Percentiles rank a stretch among this genome's conserved stretches.
Conservation (phyloP, 1,139 yeast species). For the Diutina pseudorugosa region DNA sequence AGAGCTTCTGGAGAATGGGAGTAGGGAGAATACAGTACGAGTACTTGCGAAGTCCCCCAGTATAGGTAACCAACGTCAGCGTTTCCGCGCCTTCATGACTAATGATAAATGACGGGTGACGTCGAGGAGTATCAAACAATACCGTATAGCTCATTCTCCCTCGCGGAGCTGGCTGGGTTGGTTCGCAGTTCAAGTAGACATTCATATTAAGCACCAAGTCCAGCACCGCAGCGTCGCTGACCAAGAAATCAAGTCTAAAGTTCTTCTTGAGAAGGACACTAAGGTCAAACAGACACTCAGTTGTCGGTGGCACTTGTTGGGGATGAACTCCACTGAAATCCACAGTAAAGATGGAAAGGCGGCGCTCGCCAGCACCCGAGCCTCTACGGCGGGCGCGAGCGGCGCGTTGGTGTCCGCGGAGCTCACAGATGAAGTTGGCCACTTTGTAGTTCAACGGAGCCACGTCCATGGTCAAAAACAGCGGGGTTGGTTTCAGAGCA, state of each 20-base stretch:
- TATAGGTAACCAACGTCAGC: conserved; percentile 23
- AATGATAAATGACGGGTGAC: conserved; percentile 23
- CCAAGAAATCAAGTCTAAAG: conserved; percentile 21
- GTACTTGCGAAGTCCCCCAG: conserved; percentile 32
- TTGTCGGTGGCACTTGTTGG: neutral
- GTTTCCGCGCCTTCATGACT: conserved; percentile 15
- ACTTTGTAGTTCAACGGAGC: neutral
- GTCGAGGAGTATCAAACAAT: conserved; percentile 7
- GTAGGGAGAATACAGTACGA: conserved; percentile 31
- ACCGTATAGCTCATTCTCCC: conserved; percentile 9
- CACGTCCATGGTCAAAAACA: neutral
- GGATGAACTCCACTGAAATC: neutral
- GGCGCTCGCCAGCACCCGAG: neutral
- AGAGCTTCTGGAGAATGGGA: conserved; percentile 13
- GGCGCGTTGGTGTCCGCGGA: neutral
- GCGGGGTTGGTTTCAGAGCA: neutral
- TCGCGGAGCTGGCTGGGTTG: conserved; percentile 11
- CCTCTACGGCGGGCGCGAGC: neutral
- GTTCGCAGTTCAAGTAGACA: conserved; percentile 17
- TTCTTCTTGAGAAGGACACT: conserved; percentile 23
- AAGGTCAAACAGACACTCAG: conserved; percentile 18
- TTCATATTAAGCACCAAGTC: conserved; percentile 26
- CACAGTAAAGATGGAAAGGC: neutral
- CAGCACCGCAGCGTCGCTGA: conserved; percentile 24
- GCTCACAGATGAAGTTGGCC: neutral